Percentiles rank a stretch among this genome's conserved stretches.
phyloP scores from a whole-genome alignment of 345 rosid species.

The Hypericum perforatum region DNA sequence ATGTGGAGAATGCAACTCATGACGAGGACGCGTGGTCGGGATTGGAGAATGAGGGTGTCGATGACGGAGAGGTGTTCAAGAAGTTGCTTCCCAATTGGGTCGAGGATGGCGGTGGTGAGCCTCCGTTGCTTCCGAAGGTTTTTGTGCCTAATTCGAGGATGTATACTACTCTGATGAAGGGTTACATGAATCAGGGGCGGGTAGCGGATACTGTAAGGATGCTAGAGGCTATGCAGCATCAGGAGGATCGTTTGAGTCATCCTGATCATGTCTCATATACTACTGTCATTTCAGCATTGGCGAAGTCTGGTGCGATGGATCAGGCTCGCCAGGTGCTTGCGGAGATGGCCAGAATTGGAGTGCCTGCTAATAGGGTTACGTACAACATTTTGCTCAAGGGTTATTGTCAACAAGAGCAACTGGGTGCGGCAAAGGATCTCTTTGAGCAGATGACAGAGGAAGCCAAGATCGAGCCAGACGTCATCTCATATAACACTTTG shows the following conservation, averaged over 20 bases:
- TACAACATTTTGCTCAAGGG: conserved; percentile 90
- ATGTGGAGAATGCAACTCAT: conserved; percentile 32
- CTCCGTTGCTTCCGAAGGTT: conserved; percentile 54
- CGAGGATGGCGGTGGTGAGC: conserved; percentile 24
- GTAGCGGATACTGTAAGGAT: conserved; percentile 58
- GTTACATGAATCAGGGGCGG: conserved; percentile 81
- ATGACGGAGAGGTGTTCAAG: conserved; percentile 35
- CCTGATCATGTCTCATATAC: conserved; percentile 92
- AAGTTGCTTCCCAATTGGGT: conserved; percentile 60
- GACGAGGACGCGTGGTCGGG: conserved; percentile 25
- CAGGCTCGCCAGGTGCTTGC: conserved; percentile 69
- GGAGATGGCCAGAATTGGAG: conserved; percentile 67
- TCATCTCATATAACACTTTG: conserved; percentile 70
- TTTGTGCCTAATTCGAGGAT: conserved; percentile 68
- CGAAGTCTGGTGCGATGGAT: conserved; percentile 69
- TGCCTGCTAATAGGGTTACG: conserved; percentile 77
- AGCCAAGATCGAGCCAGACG: conserved; percentile 66
- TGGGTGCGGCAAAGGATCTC: conserved; percentile 63
- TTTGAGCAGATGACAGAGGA: conserved; percentile 56
- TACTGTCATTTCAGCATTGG: conserved; percentile 80
- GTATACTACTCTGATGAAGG: conserved; percentile 89
- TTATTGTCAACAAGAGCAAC: conserved; percentile 69
- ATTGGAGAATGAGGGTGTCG: conserved; percentile 12
- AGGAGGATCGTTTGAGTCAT: conserved; percentile 52
- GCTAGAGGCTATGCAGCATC: conserved; percentile 80